Conservation (phyloP, 495 filamentous ascomycete genomes). For the Niebla homalea region DNA sequence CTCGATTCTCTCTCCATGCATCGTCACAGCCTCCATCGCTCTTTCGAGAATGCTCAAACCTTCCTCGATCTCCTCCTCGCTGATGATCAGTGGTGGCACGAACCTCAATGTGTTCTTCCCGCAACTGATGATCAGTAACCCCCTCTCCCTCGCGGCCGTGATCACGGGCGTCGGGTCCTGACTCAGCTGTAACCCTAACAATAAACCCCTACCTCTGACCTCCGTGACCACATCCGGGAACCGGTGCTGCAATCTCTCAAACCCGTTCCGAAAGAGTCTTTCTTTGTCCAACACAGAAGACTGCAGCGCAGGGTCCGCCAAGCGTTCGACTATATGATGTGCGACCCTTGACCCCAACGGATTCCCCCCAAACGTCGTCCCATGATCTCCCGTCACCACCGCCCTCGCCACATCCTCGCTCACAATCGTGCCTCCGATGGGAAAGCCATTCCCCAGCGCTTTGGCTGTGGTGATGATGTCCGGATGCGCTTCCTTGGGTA, state of each 20-base stretch:
- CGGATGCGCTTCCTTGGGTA: slow-evolving; percentile 61
- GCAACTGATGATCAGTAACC: slow-evolving; percentile 79
- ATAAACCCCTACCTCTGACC: slow-evolving; percentile 69
- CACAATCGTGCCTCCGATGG: slow-evolving; percentile 84
- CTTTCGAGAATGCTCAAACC: slow-evolving; percentile 65
- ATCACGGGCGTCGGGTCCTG: slow-evolving; percentile 58
- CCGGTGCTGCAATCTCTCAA: slow-evolving; percentile 46
- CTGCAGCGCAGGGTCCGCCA: slow-evolving; percentile 54
- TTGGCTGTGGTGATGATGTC: slow-evolving; percentile 92
- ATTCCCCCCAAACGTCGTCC: slow-evolving; percentile 95
- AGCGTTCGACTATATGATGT: slow-evolving; percentile 64
- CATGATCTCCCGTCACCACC: slow-evolving; percentile 87
- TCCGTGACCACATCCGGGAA: slow-evolving; percentile 65
- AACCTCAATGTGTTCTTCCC: slow-evolving; percentile 81
- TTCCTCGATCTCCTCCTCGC: slow-evolving; percentile 58
- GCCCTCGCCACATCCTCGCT: slow-evolving; percentile 56
- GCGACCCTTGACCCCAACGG: slow-evolving; percentile 75
- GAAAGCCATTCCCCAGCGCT: slow-evolving; percentile 90
- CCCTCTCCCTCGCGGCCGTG: slow-evolving; percentile 74
- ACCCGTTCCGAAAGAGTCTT: slow-evolving; percentile 47
- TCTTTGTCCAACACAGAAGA: slow-evolving; percentile 50
- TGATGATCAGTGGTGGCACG: slow-evolving; percentile 69
- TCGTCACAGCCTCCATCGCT: slow-evolving; percentile 45
- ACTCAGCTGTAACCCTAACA: slow-evolving; percentile 71
- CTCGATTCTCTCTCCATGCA: slow-evolving; percentile 6